Conservation (phyloP, 768 basidiomycete genomes). For the Hirschioporus abietinus region DNA sequence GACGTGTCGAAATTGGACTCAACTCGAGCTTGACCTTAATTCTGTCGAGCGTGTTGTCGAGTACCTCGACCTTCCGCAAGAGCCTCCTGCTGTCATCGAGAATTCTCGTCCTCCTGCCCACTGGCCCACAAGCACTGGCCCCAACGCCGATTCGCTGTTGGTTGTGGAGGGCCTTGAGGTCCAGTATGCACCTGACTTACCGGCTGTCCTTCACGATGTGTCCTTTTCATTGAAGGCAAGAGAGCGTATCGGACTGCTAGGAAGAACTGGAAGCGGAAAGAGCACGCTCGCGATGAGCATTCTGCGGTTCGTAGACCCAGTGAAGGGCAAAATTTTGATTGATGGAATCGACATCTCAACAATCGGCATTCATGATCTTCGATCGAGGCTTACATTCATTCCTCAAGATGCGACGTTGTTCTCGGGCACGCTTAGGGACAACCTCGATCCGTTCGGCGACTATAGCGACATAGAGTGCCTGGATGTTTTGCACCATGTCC, state of each 20-base stretch:
- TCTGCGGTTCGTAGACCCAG: slow-evolving; percentile 38
- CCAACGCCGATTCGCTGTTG: slow-evolving; percentile 24
- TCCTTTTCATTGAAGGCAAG: slow-evolving; percentile 32
- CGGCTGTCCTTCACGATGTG: slow-evolving; percentile 30
- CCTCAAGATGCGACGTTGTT: slow-evolving; percentile 31
- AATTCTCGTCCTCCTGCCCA: slow-evolving; percentile 28
- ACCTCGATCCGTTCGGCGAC: slow-evolving; percentile 49
- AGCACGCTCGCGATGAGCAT: slow-evolving; percentile 35
- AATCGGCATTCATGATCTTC: slow-evolving; percentile 41
- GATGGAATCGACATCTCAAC: slow-evolving; percentile 43
- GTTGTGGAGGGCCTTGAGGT: slow-evolving; percentile 28
- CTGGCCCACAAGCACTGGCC: slow-evolving; percentile 16
- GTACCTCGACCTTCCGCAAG: slow-evolving; percentile 25
- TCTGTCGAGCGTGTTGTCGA: slow-evolving; percentile 28
- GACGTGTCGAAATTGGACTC: slow-evolving; percentile 10
- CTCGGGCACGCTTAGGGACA: slow-evolving; percentile 31
- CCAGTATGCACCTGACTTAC: slow-evolving; percentile 34
- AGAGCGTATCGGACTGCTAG: slow-evolving; percentile 35
- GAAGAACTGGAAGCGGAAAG: slow-evolving; percentile 28
- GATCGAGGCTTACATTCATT: slow-evolving; percentile 55
- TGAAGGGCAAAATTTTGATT: slow-evolving; percentile 33
- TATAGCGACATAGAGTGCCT: slow-evolving; percentile 75
- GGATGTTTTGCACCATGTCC: slow-evolving; percentile 78
- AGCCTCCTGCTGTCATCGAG: slow-evolving; percentile 29
- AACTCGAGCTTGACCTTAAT: slow-evolving; percentile 18